These are phyloP conservation scores for Scenedesmus sp. DNA, from an alignment of 163 green algal species.

Conservation along the genomic window DNA sequence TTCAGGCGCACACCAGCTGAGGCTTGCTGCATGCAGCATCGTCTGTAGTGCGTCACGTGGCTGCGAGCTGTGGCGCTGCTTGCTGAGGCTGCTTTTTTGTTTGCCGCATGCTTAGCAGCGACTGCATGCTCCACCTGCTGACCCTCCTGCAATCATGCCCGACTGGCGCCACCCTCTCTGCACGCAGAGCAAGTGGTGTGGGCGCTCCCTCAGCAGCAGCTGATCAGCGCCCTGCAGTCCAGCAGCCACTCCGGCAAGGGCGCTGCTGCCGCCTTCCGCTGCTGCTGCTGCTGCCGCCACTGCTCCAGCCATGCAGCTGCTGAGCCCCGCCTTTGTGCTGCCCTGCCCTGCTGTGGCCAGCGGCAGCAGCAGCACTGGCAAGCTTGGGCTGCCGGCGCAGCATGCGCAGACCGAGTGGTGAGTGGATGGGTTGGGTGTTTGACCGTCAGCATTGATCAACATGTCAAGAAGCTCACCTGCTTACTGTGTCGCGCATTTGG, in stretches of 20 bases:
- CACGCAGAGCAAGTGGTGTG: constrained; percentile 38
- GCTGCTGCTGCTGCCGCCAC: neutral
- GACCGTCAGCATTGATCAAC: neutral
- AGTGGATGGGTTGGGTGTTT: neutral
- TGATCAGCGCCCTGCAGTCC: neutral
- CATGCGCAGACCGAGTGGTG: constrained; percentile 34
- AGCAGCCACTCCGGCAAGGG: neutral
- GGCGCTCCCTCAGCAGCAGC: constrained; percentile 27
- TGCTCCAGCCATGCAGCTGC: neutral
- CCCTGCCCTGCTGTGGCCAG: constrained; percentile 10
- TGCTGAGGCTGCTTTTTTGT: too few relatives aligned
- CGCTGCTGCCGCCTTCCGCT: too few relatives aligned
- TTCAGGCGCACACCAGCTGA: too few relatives aligned
- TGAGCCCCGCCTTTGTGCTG: constrained; percentile 33
- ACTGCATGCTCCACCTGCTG: neutral
- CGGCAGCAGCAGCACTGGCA: constrained; percentile 19
- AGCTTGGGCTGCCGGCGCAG: neutral
- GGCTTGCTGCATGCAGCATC: too few relatives aligned
- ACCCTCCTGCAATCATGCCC: neutral
- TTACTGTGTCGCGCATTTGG: too few relatives aligned
- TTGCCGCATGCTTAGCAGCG: too few relatives aligned
- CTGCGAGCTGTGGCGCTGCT: too few relatives aligned
- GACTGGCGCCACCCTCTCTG: neutral
- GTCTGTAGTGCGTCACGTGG: too few relatives aligned
- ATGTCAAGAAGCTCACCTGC: too few relatives aligned